Percentiles rank a stretch among this genome's conserved stretches.
phyloP scores from a whole-genome alignment of 179 eudicot species.

The Corrigiola litoralis region DNA sequence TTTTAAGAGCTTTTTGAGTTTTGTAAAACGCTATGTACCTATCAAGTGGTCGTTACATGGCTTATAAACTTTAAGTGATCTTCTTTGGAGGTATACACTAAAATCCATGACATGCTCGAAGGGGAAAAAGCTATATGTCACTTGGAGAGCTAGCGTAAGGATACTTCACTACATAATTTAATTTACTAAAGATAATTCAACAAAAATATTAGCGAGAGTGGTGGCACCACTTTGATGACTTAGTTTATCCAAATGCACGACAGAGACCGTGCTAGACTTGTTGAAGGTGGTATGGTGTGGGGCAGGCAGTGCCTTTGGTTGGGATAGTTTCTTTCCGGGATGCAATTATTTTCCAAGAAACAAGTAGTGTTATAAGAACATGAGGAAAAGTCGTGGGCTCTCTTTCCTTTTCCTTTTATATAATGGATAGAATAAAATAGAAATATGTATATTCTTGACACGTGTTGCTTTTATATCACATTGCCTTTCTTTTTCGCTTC shows the following conservation, averaged over 20 bases:
- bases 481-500: constrained; percentile 23
- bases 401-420: background rate
- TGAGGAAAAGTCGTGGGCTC: constrained; percentile 21
- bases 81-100: too few species aligned
- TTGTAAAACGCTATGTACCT: too few species aligned
- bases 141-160: too few species aligned
- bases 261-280: constrained; percentile 7
- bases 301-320: constrained; percentile 10
- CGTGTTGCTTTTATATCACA: constrained; percentile 16
- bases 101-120: too few species aligned
- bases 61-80: too few species aligned
- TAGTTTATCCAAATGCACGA: background rate
- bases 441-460: constrained; percentile 16
- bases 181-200: too few species aligned
- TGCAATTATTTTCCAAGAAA: constrained; percentile 12
- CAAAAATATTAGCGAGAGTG: background rate
- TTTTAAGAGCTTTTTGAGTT: background rate
- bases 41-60: too few species aligned
- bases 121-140: too few species aligned
- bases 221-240: background rate
- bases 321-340: background rate
- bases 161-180: too few species aligned
- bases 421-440: constrained; percentile 17
- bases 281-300: constrained; percentile 21
- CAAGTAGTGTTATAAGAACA: background rate